A percentile compares a stretch with the other conserved stretches of the same genome.
phyloP scores from a whole-genome alignment of 192 early-diverging fungal genomes.

The Backusella circina region DNA sequence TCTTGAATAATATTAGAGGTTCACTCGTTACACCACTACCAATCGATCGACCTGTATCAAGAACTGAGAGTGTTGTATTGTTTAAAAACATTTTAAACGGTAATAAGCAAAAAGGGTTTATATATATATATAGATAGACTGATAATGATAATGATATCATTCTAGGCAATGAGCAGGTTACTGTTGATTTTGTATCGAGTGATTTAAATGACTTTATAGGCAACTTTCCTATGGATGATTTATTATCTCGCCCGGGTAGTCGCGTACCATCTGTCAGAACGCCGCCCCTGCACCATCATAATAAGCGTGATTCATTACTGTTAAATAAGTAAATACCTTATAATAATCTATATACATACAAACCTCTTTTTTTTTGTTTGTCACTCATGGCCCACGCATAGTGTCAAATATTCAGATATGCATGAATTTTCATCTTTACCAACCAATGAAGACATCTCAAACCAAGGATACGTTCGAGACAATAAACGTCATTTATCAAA shows the following conservation, averaged over 20 bases:
- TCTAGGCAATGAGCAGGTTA: constrained; percentile 5
- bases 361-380: too few relatives aligned
- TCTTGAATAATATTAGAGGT: not conserved
- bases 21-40: not conserved
- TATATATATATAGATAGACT: not conserved
- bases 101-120: not conserved
- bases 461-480: not conserved
- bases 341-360: too few relatives aligned
- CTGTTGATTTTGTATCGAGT: not conserved
- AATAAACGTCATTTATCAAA: not conserved
- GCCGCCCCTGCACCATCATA: not conserved
- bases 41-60: not conserved
- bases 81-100: not conserved
- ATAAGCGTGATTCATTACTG: not conserved
- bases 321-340: not conserved
- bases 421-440: not conserved
- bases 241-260: not conserved
- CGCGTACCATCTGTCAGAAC: not conserved
- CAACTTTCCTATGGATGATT: not conserved
- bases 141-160: not conserved
- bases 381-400: too few relatives aligned
- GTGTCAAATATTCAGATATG: not conserved
- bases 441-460: not conserved
- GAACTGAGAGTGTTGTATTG: not conserved
- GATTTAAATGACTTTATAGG: not conserved